Conservation (phyloP, 495 filamentous ascomycete genomes). For the Podospora conica region DNA sequence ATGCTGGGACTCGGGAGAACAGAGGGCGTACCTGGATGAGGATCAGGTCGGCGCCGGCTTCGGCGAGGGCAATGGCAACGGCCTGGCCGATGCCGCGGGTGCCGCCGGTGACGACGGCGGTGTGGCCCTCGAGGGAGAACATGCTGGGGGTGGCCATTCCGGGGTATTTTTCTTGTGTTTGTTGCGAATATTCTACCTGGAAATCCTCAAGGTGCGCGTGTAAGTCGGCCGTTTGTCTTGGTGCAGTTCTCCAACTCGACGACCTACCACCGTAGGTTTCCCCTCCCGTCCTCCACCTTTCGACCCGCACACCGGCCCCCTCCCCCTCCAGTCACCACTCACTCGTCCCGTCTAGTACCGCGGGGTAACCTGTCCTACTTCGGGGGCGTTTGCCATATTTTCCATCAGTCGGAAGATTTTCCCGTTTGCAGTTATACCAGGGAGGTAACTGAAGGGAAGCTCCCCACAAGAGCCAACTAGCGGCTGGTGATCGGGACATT, state of each 20-base stretch:
- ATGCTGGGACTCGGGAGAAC: background rate
- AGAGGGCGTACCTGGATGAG: constrained; percentile 51
- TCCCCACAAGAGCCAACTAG: background rate
- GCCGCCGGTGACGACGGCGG: constrained; percentile 79
- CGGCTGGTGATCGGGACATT: background rate
- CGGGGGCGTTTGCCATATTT: background rate
- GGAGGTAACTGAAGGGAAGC: too few relatives aligned
- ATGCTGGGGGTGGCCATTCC: constrained; percentile 20
- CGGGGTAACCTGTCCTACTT: background rate
- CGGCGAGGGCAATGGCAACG: constrained; percentile 73
- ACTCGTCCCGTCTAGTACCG: background rate
- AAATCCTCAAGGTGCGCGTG: background rate
- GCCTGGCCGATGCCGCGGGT: constrained; percentile 83
- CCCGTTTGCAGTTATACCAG: background rate
- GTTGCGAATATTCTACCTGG: background rate
- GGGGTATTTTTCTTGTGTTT: background rate
- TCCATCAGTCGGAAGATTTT: background rate
- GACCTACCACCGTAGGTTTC: too few relatives aligned
- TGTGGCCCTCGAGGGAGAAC: constrained; percentile 59
- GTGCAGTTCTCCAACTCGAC: background rate
- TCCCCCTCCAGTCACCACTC: background rate
- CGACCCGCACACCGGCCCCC: background rate
- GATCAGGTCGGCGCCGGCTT: constrained; percentile 78
- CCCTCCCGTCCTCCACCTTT: background rate
- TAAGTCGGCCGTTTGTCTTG: constrained; percentile 1